A percentile compares a stretch with the other conserved stretches of the same genome.
phyloP scores from a whole-genome alignment of 768 basidiomycete species.

The Pisolithus tinctorius region DNA sequence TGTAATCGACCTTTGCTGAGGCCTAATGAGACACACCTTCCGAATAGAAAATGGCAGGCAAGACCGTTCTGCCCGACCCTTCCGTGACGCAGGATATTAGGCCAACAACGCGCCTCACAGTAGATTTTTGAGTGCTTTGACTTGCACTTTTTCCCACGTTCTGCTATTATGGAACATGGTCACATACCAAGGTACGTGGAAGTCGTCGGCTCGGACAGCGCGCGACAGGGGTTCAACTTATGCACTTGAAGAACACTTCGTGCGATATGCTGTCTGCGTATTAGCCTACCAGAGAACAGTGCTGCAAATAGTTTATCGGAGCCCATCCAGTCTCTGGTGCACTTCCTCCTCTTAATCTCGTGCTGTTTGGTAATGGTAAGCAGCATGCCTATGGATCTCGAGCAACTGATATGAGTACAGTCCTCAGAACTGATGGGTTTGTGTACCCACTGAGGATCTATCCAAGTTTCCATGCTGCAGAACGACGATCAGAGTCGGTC shows the following conservation, averaged over 20 bases:
- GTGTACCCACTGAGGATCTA: slow-evolving; percentile 40
- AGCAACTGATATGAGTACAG: slow-evolving; percentile 25
- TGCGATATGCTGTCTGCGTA: slow-evolving; percentile 29
- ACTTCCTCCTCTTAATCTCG: slow-evolving; percentile 59
- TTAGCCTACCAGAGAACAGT: slow-evolving; percentile 64
- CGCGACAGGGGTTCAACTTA: not conserved
- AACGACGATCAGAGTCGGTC: too few species aligned
- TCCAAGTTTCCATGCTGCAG: slow-evolving; percentile 40
- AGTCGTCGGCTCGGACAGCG: not conserved
- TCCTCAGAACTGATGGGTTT: slow-evolving; percentile 30
- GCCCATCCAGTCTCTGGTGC: slow-evolving; percentile 64
- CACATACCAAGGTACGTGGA: not conserved
- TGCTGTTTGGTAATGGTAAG: slow-evolving; percentile 36
- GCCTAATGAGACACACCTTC: too few species aligned
- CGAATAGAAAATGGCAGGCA: too few species aligned
- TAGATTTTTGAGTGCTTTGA: too few species aligned
- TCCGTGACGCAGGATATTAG: too few species aligned
- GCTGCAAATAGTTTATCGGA: slow-evolving; percentile 62
- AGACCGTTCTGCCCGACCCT: too few species aligned
- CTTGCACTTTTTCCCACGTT: too few species aligned
- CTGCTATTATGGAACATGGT: too few species aligned
- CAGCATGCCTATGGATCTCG: not conserved
- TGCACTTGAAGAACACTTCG: slow-evolving; percentile 30
- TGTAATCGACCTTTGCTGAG: too few species aligned
- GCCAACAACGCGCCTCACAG: too few species aligned